A percentile compares a stretch with the other conserved stretches of the same genome.
Evolutionary conservation across 345 rosid species (phyloP).

Genomic region (Corchorus capsularis): DNA sequence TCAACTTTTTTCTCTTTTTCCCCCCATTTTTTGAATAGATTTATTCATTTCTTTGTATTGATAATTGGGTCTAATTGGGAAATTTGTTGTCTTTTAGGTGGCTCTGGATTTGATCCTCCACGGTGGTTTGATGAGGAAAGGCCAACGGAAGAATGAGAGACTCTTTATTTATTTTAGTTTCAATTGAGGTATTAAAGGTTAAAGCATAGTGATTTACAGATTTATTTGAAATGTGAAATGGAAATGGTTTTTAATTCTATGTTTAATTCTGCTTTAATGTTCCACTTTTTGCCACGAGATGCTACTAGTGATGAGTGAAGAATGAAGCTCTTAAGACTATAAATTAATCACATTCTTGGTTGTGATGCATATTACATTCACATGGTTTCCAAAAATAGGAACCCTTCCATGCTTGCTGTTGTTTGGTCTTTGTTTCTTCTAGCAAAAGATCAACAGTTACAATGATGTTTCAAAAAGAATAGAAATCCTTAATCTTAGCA

Average conservation of each 20-base stretch:
- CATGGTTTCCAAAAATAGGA: neutral
- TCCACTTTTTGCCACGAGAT: neutral
- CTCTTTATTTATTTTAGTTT: neutral
- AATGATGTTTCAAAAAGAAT: neutral
- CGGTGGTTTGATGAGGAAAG: slow-evolving; percentile 78
- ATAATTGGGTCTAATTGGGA: neutral
- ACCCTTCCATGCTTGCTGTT: neutral
- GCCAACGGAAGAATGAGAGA: slow-evolving; percentile 41
- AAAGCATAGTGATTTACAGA: neutral
- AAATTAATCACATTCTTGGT: neutral
- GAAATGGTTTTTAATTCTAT: neutral
- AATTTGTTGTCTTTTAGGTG: slow-evolving; percentile 39
- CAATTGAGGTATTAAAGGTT: neutral
- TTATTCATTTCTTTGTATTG: neutral
- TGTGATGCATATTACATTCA: neutral
- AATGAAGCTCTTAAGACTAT: neutral
- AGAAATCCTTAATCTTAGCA: neutral
- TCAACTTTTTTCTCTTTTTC: neutral
- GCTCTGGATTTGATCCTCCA: slow-evolving; percentile 90
- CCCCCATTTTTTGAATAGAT: neutral
- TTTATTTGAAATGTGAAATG: neutral
- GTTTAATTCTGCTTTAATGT: neutral
- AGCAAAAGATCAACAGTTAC: neutral
- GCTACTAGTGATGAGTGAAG: neutral
- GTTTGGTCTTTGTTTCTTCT: neutral